Evolutionary conservation across 129 eudicot species (phyloP), one percentile per base, ranked within the genome.

Genomic region (Flaveria robusta): DNA sequence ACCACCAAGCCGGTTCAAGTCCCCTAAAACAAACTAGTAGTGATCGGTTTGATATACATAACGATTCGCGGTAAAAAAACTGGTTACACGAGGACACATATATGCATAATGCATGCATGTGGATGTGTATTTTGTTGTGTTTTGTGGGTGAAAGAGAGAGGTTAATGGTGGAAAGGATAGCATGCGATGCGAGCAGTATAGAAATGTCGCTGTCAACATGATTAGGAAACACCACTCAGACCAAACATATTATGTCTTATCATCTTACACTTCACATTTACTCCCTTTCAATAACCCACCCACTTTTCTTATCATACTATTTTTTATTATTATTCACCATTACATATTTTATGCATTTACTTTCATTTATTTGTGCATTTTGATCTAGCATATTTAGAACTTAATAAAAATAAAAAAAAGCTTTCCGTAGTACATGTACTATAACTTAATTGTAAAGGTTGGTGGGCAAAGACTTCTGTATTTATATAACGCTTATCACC

Each of bases 231-330:
- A 66, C 73, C 7, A 51, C 74, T 76, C 50, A 76, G 74, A 76
- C 80, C 67, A 76, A 65, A 76, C 80, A 76, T 76, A 66, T 76
- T 15, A 66, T 34, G 80, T 76, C 74, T 76, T 76, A 66, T 76
- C 80, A 76, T 31, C 66, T 31, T 50, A 76, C 55, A 67, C 67
- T 76, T 15, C 77, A 20, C 54, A 55, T 39, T 73, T 73, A 73
- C 68, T 55, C 77, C 0, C 22, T 72, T n/a, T 37, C 3, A 29
- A 51, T 71, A 9, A 55, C 6, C 50, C 65, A 52, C 50, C 76
- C 16, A 52, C 76, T 34, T 71, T 71, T 42, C 16, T 64, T 4
- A 64, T 64, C 20, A 9, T 64, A 14, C 31, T 60, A 29, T 64
- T 64, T 13, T 4, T 29, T 15, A 15, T 31, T 31, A 31, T 31